A percentile compares a stretch with the other conserved stretches of the same genome.
Evolutionary conservation across 257 asterid species (phyloP).

Genomic region (Pogostemon cablin): DNA sequence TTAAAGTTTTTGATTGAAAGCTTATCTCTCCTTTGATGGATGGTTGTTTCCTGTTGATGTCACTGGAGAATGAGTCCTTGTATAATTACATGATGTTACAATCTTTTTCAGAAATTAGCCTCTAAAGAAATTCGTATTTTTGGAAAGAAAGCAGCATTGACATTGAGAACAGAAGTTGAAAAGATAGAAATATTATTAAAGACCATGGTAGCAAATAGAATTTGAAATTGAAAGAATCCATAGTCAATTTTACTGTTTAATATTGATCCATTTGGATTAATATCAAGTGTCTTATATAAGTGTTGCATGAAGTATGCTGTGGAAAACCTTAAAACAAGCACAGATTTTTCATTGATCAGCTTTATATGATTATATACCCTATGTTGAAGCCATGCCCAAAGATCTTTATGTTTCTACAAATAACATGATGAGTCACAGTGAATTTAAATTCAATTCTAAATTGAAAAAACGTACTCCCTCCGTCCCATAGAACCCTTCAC

Average conservation of each 20-base stretch:
- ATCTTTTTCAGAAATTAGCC: conserved; percentile 9
- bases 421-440: too few species aligned
- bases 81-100: conserved; percentile 21
- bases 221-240: conserved; percentile 16
- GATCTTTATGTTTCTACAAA: too few species aligned
- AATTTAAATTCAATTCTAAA: too few species aligned
- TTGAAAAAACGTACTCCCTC: too few species aligned
- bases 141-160: background rate
- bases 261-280: background rate
- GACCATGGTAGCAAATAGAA: conserved; percentile 23
- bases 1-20: conserved; percentile 20
- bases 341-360: background rate
- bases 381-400: too few species aligned
- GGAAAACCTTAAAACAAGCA: background rate
- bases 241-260: background rate
- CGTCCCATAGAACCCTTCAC: too few species aligned
- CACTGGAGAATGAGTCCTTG: conserved; percentile 7
- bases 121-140: background rate
- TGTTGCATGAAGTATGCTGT: background rate
- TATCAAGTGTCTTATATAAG: background rate
- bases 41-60: conserved; percentile 12
- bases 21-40: background rate
- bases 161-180: too few species aligned
- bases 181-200: background rate
- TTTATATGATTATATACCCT: background rate